Percentiles rank a stretch among this genome's conserved stretches.
Evolutionary conservation across 768 basidiomycete genomes (phyloP).

Genomic region (Russula earlei): DNA sequence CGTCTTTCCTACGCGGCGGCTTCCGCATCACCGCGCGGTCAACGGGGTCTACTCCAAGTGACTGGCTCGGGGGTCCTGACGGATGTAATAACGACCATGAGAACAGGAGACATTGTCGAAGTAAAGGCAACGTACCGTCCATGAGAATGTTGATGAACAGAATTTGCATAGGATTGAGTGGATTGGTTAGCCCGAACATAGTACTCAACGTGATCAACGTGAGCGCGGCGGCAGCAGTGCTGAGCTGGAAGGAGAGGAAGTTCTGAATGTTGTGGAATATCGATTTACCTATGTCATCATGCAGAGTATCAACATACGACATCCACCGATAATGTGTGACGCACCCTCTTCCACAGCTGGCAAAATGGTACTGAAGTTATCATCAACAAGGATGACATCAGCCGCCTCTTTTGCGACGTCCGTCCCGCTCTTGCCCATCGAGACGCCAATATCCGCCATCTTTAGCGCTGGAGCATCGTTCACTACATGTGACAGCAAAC

Average conservation of each 20-base stretch:
- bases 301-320: slow-evolving; percentile 13
- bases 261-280: slow-evolving; percentile 99
- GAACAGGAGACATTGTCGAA: too few relatives aligned
- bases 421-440: too few relatives aligned
- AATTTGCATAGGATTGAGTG: slow-evolving; percentile 97
- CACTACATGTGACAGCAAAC: too few relatives aligned
- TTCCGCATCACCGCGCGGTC: slow-evolving; percentile 87
- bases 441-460: too few relatives aligned
- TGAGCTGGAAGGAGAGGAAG: slow-evolving; percentile 93
- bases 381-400: too few relatives aligned
- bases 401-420: too few relatives aligned
- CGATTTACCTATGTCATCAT: slow-evolving; percentile 58
- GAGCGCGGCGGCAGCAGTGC: slow-evolving; percentile 92
- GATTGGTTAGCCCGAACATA: slow-evolving; percentile 80
- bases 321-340: slow-evolving; percentile 7
- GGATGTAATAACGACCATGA: slow-evolving; percentile 1
- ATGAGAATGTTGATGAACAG: slow-evolving; percentile 99
- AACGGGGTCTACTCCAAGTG: slow-evolving; percentile 93
- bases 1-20: slow-evolving; percentile 88
- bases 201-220: slow-evolving; percentile 94
- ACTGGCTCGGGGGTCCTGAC: slow-evolving; percentile 87
- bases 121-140: slow-evolving; percentile 56
- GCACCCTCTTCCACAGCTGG: slow-evolving; percentile 90
- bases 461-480: background rate
- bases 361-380: slow-evolving; percentile 53